These are phyloP conservation scores for Primulina tabacum DNA, from an alignment of 257 asterid genomes.

Conservation along the genomic window DNA sequence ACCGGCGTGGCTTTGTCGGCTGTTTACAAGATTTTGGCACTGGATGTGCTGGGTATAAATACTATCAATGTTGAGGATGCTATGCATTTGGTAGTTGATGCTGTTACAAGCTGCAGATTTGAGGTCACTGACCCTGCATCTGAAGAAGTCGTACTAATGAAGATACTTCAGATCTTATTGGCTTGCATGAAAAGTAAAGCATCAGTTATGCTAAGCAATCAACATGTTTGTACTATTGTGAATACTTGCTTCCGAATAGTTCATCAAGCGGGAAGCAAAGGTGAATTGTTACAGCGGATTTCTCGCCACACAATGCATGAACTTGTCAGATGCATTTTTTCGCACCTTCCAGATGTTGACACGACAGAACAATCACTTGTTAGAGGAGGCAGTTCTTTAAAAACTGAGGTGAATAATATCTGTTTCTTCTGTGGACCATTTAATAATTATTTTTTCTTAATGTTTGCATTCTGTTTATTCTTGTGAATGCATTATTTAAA, in stretches of 20 bases:
- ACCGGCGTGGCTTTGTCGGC: slow-evolving; percentile 90
- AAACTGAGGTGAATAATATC: slow-evolving; percentile 50
- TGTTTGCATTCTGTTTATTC: background rate
- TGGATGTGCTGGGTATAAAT: slow-evolving; percentile 71
- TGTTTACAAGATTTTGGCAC: slow-evolving; percentile 81
- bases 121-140: slow-evolving; percentile 97
- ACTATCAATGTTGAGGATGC: slow-evolving; percentile 77
- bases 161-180: slow-evolving; percentile 94
- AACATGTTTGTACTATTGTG: slow-evolving; percentile 87
- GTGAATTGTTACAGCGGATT: slow-evolving; percentile 85
- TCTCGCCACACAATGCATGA: slow-evolving; percentile 97
- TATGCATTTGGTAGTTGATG: slow-evolving; percentile 87
- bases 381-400: slow-evolving; percentile 61
- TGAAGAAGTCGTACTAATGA: slow-evolving; percentile 90
- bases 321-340: slow-evolving; percentile 84
- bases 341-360: slow-evolving; percentile 85
- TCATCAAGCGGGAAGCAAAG: slow-evolving; percentile 91
- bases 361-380: slow-evolving; percentile 61
- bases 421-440: slow-evolving; percentile 8
- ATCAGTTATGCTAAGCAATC: slow-evolving; percentile 82
- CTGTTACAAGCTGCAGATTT: slow-evolving; percentile 96
- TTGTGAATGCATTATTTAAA: too few relatives aligned
- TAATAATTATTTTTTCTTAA: slow-evolving; percentile 15
- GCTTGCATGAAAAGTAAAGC: slow-evolving; percentile 91
- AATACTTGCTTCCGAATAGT: slow-evolving; percentile 84